Evolutionary conservation across 1,139 yeast species (phyloP), one percentile per base, ranked within the genome.

Genomic region (Geotrichum aggregatum): DNA sequence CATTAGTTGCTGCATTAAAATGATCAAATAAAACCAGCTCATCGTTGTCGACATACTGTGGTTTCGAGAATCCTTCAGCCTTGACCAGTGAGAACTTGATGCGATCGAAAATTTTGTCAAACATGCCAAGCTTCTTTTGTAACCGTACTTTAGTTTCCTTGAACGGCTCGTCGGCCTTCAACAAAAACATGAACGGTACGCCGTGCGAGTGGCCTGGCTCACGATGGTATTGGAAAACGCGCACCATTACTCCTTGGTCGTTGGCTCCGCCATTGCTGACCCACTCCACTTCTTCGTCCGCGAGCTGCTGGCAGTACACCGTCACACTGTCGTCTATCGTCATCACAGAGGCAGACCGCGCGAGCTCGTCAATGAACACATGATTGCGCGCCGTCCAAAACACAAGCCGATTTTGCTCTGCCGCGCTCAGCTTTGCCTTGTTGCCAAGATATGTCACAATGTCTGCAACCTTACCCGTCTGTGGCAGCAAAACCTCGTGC

Each of bases 181-280:
- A 69, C 13, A 82, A 79, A 64, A 92, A 85, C 22, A 85, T 71
- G 66, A 92, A 92, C 5, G 98, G 96, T 34, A 85, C 75, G n/a
- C 98, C 94, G 66, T 94, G 98, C 19, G 81, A 14, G 58, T 82
- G 79, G 44, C 75, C 76, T 19, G 84, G 76, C 47, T 82, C 87
- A 61, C 84, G 86, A 66, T 84, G 79, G 70, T 84, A 92, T 64
- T 92, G 98, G 64, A 82, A 78, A 58, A 82, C 84, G 16, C 75
- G 66, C 5, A 78, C 71, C 34, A 79, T 58, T 50, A 65, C 66
- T 2, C 54, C 55, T 13, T 49, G 50, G 14, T 56, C 46, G 8
- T n/a, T 18, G 44, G 43, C 50, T 21, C 58, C 55, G 14, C 52
- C 49, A 22, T 61, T 60, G 2, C 61, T 56, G 11, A 63, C 56